Evolutionary conservation across 1,139 yeast species (phyloP), one percentile per base, ranked within the genome.

Genomic region (Meyerozyma smithsonii): DNA sequence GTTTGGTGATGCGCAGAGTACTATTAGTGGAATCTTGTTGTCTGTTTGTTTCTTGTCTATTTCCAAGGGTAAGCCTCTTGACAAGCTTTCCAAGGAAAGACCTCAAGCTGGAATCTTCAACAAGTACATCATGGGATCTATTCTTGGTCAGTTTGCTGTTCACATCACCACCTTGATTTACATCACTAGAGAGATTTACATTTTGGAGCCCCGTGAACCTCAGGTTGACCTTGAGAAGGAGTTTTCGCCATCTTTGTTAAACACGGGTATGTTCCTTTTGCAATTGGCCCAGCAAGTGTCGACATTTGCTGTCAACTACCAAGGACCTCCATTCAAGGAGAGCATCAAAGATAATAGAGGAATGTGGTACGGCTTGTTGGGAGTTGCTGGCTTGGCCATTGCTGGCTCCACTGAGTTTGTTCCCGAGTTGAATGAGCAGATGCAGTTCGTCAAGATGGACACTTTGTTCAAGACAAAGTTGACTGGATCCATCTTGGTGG

Each of bases 31-130:
- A 47, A 65, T 94, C 50, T 74, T 92, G 54, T 74, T 92, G 58
- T 84, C 96, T 44, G 95, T 90, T 47, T 94, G 98, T 72, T 92
- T 92, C 79, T 74, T 90, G 63, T 87, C 96, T 37, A 89, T 92
- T 54, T 89, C 97, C 24, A 84, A 96, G 57, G 97, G 97, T 59
- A 83, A 81, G 55, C 95, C 98, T 28, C 69, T 90, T 44, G 87
- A 92, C 46, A 86, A 88, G 62, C 73, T 92, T 50, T 86, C 96
- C 10, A 87, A 84, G 62, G 88, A 89, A 62, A 84, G 99, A 67
- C 99, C 99, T 28, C 98, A 90, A 67, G 94, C 95, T 36, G 97
- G 97, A 45, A 94, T 92, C 49, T 94, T 94, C 74, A 92, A 90
- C 64, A 74, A 72, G 48, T 92, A 92, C 66, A 92, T 90, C 54